phyloP scores from a whole-genome alignment of 2,329 filamentous ascomycete genomes.

The Trichoderma guizhouense region DNA sequence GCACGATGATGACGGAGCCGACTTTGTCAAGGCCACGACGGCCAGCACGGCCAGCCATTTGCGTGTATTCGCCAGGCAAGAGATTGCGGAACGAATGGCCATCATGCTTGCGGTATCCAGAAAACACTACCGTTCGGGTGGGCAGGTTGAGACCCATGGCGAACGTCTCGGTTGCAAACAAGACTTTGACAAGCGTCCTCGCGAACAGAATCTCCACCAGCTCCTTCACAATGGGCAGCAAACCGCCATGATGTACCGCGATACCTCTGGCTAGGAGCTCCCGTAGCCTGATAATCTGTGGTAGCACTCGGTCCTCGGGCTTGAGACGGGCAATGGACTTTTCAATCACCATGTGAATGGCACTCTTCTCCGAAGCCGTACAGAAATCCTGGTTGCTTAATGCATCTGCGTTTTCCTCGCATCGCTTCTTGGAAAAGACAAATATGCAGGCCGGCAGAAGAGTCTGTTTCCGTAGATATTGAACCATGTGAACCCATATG shows the following conservation, averaged over 20 bases:
- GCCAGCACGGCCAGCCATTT: slow-evolving; percentile 95
- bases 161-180: slow-evolving; percentile 97
- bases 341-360: slow-evolving; percentile 96
- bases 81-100: slow-evolving; percentile 88
- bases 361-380: slow-evolving; percentile 89
- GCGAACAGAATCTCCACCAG: slow-evolving; percentile 96
- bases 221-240: slow-evolving; percentile 95
- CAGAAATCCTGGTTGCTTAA: slow-evolving; percentile 94
- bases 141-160: slow-evolving; percentile 97
- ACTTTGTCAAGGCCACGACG: slow-evolving; percentile 89
- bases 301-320: slow-evolving; percentile 82
- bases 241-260: slow-evolving; percentile 91
- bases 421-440: slow-evolving; percentile 96
- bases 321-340: slow-evolving; percentile 90
- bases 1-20: slow-evolving; percentile 91
- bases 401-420: slow-evolving; percentile 94
- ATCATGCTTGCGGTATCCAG: slow-evolving; percentile 94
- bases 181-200: slow-evolving; percentile 88
- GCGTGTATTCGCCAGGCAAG: slow-evolving; percentile 92
- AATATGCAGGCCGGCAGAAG: slow-evolving; percentile 94
- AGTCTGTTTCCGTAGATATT: slow-evolving; percentile 81
- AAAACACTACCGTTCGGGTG: slow-evolving; percentile 95
- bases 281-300: slow-evolving; percentile 83
- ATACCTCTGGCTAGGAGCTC: slow-evolving; percentile 86
- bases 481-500: slow-evolving; percentile 92